phyloP scores from a whole-genome alignment of 176 grass and related monocot genomes.

The Eragrostis nindensis region DNA sequence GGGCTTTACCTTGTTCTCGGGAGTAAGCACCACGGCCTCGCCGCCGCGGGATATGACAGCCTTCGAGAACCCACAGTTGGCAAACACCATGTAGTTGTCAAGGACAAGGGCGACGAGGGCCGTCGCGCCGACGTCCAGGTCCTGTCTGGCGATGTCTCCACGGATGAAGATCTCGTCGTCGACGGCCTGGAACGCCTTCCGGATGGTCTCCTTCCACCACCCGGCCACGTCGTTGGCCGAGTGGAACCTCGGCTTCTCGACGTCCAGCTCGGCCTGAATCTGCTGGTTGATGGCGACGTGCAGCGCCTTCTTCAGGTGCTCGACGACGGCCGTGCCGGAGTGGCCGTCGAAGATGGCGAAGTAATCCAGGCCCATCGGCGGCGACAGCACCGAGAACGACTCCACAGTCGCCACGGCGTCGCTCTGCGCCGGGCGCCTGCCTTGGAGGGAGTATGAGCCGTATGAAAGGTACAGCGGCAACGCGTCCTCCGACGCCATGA shows the following conservation, averaged over 20 bases:
- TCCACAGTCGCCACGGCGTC: background rate
- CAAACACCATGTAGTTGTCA: constrained; percentile 16
- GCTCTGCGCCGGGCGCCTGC: background rate
- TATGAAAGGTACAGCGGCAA: constrained; percentile 22
- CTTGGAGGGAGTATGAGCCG: background rate
- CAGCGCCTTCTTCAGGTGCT: background rate
- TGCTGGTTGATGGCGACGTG: background rate
- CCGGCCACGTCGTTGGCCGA: background rate
- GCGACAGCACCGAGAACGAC: constrained; percentile 10
- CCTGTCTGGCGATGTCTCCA: background rate
- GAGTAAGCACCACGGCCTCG: background rate
- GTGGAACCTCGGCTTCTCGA: background rate
- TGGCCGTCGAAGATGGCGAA: constrained; percentile 9
- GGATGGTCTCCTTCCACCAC: constrained; percentile 13
- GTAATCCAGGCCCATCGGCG: background rate
- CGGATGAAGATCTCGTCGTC: background rate
- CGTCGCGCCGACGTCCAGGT: background rate
- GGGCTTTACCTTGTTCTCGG: constrained; percentile 34
- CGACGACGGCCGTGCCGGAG: background rate
- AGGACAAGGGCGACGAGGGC: constrained; percentile 23
- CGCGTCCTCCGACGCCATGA: background rate
- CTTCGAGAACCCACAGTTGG: constrained; percentile 24
- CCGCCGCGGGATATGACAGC: constrained; percentile 21
- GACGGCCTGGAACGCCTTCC: background rate
- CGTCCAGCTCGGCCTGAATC: background rate